These are phyloP conservation scores for Sugiyamaella chiloensis DNA, from an alignment of 805 yeast species.

Conservation along the genomic window DNA sequence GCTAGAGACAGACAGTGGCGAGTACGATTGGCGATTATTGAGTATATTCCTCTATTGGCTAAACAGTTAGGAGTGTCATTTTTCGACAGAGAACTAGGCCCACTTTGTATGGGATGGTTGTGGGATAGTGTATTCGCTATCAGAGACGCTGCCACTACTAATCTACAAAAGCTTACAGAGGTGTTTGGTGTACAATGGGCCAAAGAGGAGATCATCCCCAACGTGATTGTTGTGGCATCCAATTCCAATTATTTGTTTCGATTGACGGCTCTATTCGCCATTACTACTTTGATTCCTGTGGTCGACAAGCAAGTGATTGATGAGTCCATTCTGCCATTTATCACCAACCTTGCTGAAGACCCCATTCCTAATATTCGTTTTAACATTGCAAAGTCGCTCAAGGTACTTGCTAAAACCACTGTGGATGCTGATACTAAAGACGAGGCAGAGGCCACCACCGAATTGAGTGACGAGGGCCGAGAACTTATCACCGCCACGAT, in stretches of 20 bases:
- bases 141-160: conserved; percentile 91
- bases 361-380: conserved; percentile 93
- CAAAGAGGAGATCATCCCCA: conserved; percentile 71
- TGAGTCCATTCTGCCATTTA: conserved; percentile 72
- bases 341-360: conserved; percentile 68
- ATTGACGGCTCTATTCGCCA: conserved; percentile 83
- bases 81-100: conserved; percentile 87
- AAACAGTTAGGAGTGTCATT: conserved; percentile 90
- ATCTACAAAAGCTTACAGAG: conserved; percentile 71
- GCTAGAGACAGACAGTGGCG: conserved; percentile 98
- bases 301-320: conserved; percentile 56
- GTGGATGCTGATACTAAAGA: conserved; percentile 9
- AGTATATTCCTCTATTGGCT: conserved; percentile 91
- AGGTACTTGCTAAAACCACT: conserved; percentile 55
- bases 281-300: conserved; percentile 77
- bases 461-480: conserved; percentile 8
- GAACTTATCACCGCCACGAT: conserved; percentile 44
- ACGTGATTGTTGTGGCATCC: conserved; percentile 59
- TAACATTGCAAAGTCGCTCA: conserved; percentile 85
- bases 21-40: conserved; percentile 93
- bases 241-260: conserved; percentile 79
- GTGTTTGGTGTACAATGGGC: conserved; percentile 97
- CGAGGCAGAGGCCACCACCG: background rate
- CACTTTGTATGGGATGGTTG: conserved; percentile 93
- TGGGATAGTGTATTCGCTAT: conserved; percentile 98